Base-by-base conservation (phyloP, 192 early-diverging fungal species). In the Rhizophagus prolifer region DNA sequence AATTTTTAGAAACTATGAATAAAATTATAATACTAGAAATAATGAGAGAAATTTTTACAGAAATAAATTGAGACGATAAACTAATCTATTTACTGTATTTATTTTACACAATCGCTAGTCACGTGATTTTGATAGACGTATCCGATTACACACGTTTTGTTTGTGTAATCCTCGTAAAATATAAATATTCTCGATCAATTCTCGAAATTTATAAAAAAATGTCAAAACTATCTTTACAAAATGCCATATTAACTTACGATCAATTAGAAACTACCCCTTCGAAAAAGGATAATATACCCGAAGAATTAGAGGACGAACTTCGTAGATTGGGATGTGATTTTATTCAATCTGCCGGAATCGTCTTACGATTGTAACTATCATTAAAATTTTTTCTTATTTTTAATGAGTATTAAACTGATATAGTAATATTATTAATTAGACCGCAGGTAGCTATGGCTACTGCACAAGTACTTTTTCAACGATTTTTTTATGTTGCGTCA, bases 381-480 rank as follows among this genome's bases (percentile, higher is more conserved):
- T 25, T 16, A 16, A 36, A 41, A 10, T 65, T 10, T 25, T 41
- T 36, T n/a, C 9, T 12, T 61, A 4, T 79, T 7, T 12, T 76
- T 73, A 74, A 7, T 72, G 13, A 46, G 28, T 9, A 21, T 73
- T 25, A 74, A 58, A 7, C n/a, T 38, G 30, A 65, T 19, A 62
- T 36, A 68, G 3, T n/a, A 47, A n/a, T 21, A 41, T 64, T 28
- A 44, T 10, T 12, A 25, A 60, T 78, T 80, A 95, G 96, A 23
- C 95, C 97, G 9, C 97, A 99, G 68, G 91, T 92, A 13, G 92
- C 94, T 1, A 94, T 96, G 88, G 96, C 96, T n/a, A 97, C 95
- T 50, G 95, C 96, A 3, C 96, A 98, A 80, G 92, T 96, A 1
- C 84, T 99, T 50, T 91, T 98, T 38, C 94, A 97, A 66, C 92